Conservation (phyloP, 2,329 filamentous ascomycete genomes). For the Colletotrichum liaoningense region DNA sequence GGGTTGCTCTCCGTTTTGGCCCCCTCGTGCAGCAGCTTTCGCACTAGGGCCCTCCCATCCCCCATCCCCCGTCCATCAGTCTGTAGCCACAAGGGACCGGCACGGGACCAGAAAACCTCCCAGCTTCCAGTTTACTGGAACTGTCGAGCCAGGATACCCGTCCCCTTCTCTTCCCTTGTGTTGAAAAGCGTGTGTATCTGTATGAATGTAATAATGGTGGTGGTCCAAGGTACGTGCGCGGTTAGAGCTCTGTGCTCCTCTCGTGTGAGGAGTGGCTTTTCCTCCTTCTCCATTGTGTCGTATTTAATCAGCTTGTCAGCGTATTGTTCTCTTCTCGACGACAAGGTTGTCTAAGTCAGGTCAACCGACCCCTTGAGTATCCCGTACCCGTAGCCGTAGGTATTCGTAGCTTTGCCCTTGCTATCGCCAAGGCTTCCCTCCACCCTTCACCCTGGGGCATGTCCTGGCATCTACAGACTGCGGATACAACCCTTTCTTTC, state of each 20-base stretch:
- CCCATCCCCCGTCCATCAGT: neutral
- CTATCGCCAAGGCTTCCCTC: slow-evolving; percentile 6
- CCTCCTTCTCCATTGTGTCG: neutral
- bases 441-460: neutral
- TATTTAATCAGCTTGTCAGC: neutral
- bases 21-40: slow-evolving; percentile 7
- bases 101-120: slow-evolving; percentile 8
- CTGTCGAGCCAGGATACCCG: slow-evolving; percentile 2
- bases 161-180: neutral
- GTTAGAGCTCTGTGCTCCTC: neutral
- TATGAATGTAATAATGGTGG: neutral
- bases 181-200: neutral
- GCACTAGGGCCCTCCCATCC: neutral
- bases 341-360: neutral
- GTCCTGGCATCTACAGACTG: neutral
- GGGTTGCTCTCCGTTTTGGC: slow-evolving; percentile 25
- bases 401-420: neutral
- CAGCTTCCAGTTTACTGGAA: slow-evolving; percentile 17
- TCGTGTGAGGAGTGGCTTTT: neutral
- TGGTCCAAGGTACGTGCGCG: neutral
- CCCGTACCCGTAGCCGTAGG: no score
- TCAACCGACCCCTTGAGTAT: neutral
- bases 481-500: neutral
- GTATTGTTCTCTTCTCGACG: neutral
- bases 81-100: neutral